A percentile compares a stretch with the other conserved stretches of the same genome.
phyloP scores from a whole-genome alignment of 108 stramenopile species.

The Cyclotella choctawhatcheeana region DNA sequence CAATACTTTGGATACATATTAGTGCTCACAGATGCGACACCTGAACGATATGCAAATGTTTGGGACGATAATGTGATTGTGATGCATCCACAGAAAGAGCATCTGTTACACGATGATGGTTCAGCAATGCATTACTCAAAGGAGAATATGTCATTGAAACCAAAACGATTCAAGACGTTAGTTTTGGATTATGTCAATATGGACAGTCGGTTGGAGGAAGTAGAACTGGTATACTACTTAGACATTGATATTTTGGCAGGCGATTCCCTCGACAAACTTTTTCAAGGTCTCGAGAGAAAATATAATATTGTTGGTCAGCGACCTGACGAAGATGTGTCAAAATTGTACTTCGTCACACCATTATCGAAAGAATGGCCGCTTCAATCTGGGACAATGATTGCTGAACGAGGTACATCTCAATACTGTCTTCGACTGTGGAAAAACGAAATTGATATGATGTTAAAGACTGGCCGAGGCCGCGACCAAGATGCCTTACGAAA shows the following conservation, averaged over 20 bases:
- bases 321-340: conserved; percentile 21
- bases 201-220: conserved; percentile 35
- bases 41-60: conserved; percentile 39
- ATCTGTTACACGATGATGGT: conserved; percentile 43
- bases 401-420: conserved; percentile 30
- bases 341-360: conserved; percentile 42
- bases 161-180: conserved; percentile 60
- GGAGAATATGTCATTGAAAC: conserved; percentile 38
- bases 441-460: conserved; percentile 35
- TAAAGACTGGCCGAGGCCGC: conserved; percentile 21
- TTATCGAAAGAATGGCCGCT: conserved; percentile 36
- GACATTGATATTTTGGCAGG: conserved; percentile 63
- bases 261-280: conserved; percentile 23
- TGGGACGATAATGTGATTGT: conserved; percentile 55
- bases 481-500: conserved; percentile 47
- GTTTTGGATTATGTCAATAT: conserved; percentile 53
- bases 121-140: conserved; percentile 28
- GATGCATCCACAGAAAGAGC: conserved; percentile 43
- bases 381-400: conserved; percentile 43
- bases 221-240: conserved; percentile 52
- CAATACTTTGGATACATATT: conserved; percentile 42
- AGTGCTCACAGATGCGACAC: conserved; percentile 53
- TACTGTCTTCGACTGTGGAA: conserved; percentile 48
- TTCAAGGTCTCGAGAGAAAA: conserved; percentile 23
- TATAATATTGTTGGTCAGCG: conserved; percentile 5